Evolutionary conservation across 192 early-diverging fungal species (phyloP).

Genomic region (Mortierella alpina): DNA sequence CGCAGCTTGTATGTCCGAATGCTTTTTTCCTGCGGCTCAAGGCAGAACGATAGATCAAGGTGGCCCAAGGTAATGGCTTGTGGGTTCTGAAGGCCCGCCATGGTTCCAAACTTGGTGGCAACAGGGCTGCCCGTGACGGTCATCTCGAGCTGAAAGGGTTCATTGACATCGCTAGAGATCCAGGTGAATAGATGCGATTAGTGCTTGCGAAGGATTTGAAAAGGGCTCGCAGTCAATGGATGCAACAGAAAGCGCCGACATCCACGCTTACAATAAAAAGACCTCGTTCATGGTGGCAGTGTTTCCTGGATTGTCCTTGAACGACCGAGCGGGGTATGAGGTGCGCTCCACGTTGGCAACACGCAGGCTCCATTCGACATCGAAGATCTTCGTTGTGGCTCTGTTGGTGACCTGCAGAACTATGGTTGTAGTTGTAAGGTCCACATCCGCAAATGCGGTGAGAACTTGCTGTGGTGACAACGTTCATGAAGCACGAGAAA

Average conservation of each 20-base stretch:
- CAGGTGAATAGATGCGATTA: neutral
- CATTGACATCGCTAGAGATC: conserved; percentile 29
- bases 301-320: conserved; percentile 45
- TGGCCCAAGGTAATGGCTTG: conserved; percentile 19
- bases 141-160: conserved; percentile 42
- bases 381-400: conserved; percentile 28
- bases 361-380: conserved; percentile 39
- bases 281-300: conserved; percentile 49
- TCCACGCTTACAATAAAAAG: conserved; percentile 42
- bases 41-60: conserved; percentile 30
- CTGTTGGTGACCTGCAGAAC: conserved; percentile 46
- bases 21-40: conserved; percentile 19
- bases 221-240: neutral
- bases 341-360: conserved; percentile 27
- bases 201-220: neutral
- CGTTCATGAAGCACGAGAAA: neutral
- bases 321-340: conserved; percentile 30
- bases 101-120: conserved; percentile 41
- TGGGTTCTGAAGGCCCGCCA: conserved; percentile 35
- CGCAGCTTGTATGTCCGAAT: conserved; percentile 27
- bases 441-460: no score
- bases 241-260: neutral
- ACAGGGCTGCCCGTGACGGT: conserved; percentile 26
- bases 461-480: neutral
- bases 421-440: neutral